Conservation (phyloP, 2,329 filamentous ascomycete genomes). For the Mycosphaerella arachidis region DNA sequence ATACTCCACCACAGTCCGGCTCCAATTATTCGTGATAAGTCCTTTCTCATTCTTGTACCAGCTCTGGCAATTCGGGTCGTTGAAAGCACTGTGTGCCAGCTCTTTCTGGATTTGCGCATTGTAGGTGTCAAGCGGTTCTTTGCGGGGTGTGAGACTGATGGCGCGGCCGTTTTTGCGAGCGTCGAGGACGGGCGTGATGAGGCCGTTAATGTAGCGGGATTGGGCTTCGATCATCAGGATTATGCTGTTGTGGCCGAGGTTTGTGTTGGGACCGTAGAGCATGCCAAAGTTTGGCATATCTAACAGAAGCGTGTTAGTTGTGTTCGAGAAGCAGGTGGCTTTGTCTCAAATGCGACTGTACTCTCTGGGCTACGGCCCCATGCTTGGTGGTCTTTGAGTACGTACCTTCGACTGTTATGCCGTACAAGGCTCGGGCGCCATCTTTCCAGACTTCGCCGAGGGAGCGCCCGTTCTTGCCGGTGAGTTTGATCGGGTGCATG, state of each 20-base stretch:
- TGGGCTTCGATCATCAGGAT: slow-evolving; percentile 61
- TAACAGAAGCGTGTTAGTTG: slow-evolving; percentile 11
- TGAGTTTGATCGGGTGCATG: slow-evolving; percentile 53
- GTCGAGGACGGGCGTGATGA: slow-evolving; percentile 48
- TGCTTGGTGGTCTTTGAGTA: too few relatives aligned
- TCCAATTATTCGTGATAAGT: slow-evolving; percentile 56
- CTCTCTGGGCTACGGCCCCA: too few relatives aligned
- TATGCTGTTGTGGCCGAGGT: slow-evolving; percentile 49
- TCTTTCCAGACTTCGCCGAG: slow-evolving; percentile 52
- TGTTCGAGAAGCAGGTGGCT: too few relatives aligned
- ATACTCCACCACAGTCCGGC: slow-evolving; percentile 51
- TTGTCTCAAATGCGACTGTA: too few relatives aligned
- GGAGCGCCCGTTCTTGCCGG: slow-evolving; percentile 40
- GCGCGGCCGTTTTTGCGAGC: slow-evolving; percentile 39
- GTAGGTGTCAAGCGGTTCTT: slow-evolving; percentile 38
- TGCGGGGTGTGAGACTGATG: slow-evolving; percentile 45
- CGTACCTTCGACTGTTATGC: slow-evolving; percentile 37
- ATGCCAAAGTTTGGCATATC: slow-evolving; percentile 54
- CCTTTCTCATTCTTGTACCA: slow-evolving; percentile 57
- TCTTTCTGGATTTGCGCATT: slow-evolving; percentile 46
- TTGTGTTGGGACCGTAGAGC: slow-evolving; percentile 57
- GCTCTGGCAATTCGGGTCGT: slow-evolving; percentile 50
- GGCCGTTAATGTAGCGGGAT: slow-evolving; percentile 48
- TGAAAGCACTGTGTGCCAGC: slow-evolving; percentile 46
- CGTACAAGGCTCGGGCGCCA: slow-evolving; percentile 50